Evolutionary conservation across 1,284 basidiomycete species (phyloP).

Genomic region (Ganoderma boninense): DNA sequence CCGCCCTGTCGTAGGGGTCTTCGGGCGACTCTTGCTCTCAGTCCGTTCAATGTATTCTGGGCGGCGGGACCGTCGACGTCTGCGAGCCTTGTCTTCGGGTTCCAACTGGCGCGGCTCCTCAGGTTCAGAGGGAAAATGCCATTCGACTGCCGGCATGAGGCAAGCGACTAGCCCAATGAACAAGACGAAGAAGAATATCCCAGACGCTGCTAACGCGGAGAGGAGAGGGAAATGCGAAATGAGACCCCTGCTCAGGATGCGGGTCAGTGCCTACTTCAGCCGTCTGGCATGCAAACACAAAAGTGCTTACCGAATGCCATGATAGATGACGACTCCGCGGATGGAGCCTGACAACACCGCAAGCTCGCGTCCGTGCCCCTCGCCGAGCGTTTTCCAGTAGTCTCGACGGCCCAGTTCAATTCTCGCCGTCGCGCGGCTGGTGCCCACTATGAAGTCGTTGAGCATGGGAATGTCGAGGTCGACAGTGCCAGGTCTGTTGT

Average conservation of each 20-base stretch:
- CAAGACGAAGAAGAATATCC: slow-evolving; percentile 60
- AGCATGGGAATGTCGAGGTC: slow-evolving; percentile 63
- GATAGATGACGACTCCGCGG: slow-evolving; percentile 65
- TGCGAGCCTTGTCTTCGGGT: slow-evolving; percentile 22
- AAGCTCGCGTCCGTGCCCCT: slow-evolving; percentile 74
- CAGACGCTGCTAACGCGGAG: slow-evolving; percentile 53
- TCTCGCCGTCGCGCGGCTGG: slow-evolving; percentile 57
- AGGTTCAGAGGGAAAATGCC: slow-evolving; percentile 35
- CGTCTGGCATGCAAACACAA: not conserved
- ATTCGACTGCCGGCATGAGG: slow-evolving; percentile 43
- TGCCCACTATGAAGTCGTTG: slow-evolving; percentile 55
- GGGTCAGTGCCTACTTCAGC: slow-evolving; percentile 14
- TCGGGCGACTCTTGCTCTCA: slow-evolving; percentile 19
- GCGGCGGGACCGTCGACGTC: slow-evolving; percentile 24
- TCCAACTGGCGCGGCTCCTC: slow-evolving; percentile 14
- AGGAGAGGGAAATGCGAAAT: slow-evolving; percentile 75
- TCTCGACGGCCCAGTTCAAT: slow-evolving; percentile 76
- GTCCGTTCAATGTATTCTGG: slow-evolving; percentile 8
- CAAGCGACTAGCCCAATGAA: slow-evolving; percentile 59
- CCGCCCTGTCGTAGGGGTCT: slow-evolving; percentile 14
- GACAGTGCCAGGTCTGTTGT: slow-evolving; percentile 49
- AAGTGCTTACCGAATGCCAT: slow-evolving; percentile 67
- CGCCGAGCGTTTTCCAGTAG: slow-evolving; percentile 70
- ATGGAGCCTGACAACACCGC: slow-evolving; percentile 68
- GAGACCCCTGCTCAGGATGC: slow-evolving; percentile 58